A percentile compares a stretch with the other conserved stretches of the same genome.
Conservation (phyloP, 495 filamentous ascomycete genomes). For the Filosporella fistucella region DNA sequence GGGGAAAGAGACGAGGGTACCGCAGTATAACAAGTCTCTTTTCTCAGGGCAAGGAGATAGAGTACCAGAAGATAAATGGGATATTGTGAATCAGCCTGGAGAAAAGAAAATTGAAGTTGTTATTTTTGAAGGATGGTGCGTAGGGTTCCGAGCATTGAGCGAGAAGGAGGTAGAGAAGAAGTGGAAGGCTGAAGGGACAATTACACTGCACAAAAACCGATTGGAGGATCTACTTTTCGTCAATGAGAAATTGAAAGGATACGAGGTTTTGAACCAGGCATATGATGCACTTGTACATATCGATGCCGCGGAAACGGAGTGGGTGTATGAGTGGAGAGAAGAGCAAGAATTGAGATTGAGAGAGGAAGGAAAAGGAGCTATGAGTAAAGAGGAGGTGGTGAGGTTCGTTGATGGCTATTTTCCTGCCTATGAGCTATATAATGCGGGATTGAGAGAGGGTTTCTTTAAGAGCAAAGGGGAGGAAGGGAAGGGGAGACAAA, state of each 20-base stretch:
- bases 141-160: conserved; percentile 69
- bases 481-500: conserved; percentile 45
- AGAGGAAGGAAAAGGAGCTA: conserved; percentile 60
- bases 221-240: conserved; percentile 66
- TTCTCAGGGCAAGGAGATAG: conserved; percentile 79
- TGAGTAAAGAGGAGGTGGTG: conserved; percentile 57
- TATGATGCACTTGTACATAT: conserved; percentile 86
- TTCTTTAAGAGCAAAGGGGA: conserved; percentile 43
- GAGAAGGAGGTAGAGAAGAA: conserved; percentile 25
- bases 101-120: conserved; percentile 55
- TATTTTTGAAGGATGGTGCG: conserved; percentile 90
- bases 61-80: conserved; percentile 53
- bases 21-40: conserved; percentile 79
- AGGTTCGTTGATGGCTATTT: conserved; percentile 54
- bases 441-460: conserved; percentile 60
- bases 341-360: conserved; percentile 75
- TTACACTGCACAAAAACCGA: conserved; percentile 35
- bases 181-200: conserved; percentile 36
- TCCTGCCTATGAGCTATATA: conserved; percentile 67
- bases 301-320: conserved; percentile 71
- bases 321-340: conserved; percentile 83
- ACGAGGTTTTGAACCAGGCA: conserved; percentile 68
- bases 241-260: conserved; percentile 62
- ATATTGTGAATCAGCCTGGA: conserved; percentile 52
- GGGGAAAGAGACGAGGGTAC: conserved; percentile 54